Conservation (phyloP, 2,329 filamentous ascomycete species). For the Exophiala dermatitidis region DNA sequence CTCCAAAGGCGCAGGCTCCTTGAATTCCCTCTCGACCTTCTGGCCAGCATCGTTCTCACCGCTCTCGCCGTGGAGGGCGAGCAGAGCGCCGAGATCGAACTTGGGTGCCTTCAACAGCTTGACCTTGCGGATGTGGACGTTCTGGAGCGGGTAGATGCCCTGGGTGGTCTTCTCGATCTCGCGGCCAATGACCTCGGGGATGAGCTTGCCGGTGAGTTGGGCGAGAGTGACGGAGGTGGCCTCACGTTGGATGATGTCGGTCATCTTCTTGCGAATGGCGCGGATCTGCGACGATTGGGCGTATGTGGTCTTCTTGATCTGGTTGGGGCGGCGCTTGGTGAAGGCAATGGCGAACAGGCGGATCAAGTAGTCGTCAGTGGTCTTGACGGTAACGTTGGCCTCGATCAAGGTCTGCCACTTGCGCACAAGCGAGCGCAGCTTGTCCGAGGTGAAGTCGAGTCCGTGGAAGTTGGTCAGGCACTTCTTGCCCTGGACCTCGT, state of each 20-base stretch:
- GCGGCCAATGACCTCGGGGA: constrained; percentile 97
- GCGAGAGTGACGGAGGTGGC: constrained; percentile 87
- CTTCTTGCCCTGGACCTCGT: constrained; percentile 99
- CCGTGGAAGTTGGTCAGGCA: constrained; percentile 99
- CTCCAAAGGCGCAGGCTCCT: constrained; percentile 86
- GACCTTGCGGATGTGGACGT: constrained; percentile 99
- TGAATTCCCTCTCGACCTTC: constrained; percentile 99
- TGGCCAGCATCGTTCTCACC: constrained; percentile 92
- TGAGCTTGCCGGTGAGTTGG: constrained; percentile 97
- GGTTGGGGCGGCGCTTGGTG: constrained; percentile 98
- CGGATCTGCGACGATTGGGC: constrained; percentile 95
- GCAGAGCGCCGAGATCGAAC: constrained; percentile 94
- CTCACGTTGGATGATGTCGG: constrained; percentile 96
- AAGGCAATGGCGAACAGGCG: constrained; percentile 98
- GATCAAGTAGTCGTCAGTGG: constrained; percentile 98
- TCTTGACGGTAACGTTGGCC: constrained; percentile 99
- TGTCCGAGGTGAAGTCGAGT: constrained; percentile 99
- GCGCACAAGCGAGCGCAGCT: constrained; percentile 96
- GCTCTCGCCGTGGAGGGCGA: constrained; percentile 96
- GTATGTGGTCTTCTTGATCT: constrained; percentile 99
- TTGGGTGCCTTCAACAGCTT: constrained; percentile 98
- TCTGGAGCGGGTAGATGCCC: constrained; percentile 99
- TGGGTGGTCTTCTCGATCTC: constrained; percentile 99
- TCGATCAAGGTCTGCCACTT: constrained; percentile 99
- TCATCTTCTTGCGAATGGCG: constrained; percentile 99